Evolutionary conservation across 768 basidiomycete genomes (phyloP), one percentile per base, ranked within the genome.

Genomic region (Leccinum disarticulatum): DNA sequence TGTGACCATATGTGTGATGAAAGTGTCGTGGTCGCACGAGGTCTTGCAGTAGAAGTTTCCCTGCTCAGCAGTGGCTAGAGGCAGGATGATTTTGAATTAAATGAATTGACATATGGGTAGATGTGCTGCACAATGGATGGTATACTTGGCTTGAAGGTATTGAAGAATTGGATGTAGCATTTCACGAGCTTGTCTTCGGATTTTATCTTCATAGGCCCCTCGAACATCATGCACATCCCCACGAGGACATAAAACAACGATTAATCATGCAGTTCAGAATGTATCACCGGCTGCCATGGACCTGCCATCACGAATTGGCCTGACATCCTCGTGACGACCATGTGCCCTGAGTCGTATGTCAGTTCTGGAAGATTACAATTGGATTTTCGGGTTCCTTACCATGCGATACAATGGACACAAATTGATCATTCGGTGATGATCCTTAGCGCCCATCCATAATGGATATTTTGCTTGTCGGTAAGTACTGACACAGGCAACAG

Each of bases 321-420:
- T 1, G 55, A 38, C 54, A 62, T 62, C 55, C 55, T n/a, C n/a
- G n/a, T n/a, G n/a, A 62, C 1, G 46, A 54, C 54, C 58, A 56
- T 1, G 46, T 62, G 4, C 46, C 46, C 46, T 43, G n/a, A 17
- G n/a, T 43, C 15, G 9, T n/a, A 1, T 5, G 19, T 22, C 46
- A 19, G 46, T 19, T 19, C 17, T 47, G 4, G 46, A 19, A 19
- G 28, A 30, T 30, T 11, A 47, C 25, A 9, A 13, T 47, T 15
- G 14, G 4, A 43, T 30, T 30, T 30, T 30, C 6, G 1, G 14
- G 5, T 36, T 36, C 6, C 46, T 47, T 10, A 47, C 46, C 6
- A 9, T 47, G 4, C 46, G 5, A 19, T 47, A 25, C 1, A 47
- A 19, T 19, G 22, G 46, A 11, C 19, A 47, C 19, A 47, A 25